Percentiles rank a stretch among this genome's conserved stretches.
These are phyloP conservation scores for Saccharomyces hybrid DNA, from an alignment of 1,139 yeast genomes.

Conservation along the genomic window DNA sequence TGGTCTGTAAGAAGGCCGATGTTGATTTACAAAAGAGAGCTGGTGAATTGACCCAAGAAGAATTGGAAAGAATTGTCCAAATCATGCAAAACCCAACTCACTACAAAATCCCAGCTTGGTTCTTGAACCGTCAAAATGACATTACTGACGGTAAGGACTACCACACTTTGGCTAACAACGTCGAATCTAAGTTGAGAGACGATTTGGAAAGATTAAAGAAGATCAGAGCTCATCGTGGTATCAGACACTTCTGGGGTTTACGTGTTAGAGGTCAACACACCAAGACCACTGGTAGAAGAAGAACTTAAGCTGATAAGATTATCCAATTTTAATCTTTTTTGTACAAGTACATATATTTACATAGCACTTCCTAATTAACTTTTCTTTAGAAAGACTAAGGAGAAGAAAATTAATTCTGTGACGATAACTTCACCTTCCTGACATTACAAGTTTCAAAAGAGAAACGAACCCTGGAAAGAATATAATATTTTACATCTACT, in stretches of 20 bases:
- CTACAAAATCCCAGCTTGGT: slow-evolving; percentile 99
- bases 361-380: neutral
- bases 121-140: slow-evolving; percentile 99
- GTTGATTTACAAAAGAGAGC: slow-evolving; percentile 98
- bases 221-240: slow-evolving; percentile 99
- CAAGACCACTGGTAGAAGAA: slow-evolving; percentile 97
- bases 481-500: neutral
- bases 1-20: slow-evolving; percentile 99
- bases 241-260: slow-evolving; percentile 99
- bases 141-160: slow-evolving; percentile 97
- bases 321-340: slow-evolving; percentile 2
- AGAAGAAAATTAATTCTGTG: neutral
- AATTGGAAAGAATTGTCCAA: slow-evolving; percentile 98
- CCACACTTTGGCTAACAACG: slow-evolving; percentile 97
- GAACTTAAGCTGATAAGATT: slow-evolving; percentile 25
- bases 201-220: slow-evolving; percentile 99
- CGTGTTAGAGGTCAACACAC: slow-evolving; percentile 99
- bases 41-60: slow-evolving; percentile 99
- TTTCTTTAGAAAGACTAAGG: neutral
- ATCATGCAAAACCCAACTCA: slow-evolving; percentile 99
- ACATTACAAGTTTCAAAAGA: neutral
- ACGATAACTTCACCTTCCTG: neutral
- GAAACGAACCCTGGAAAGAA: neutral
- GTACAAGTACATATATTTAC: slow-evolving; percentile 4
- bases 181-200: slow-evolving; percentile 99